These are phyloP conservation scores for Gossypium thurberi DNA, from an alignment of 345 rosid genomes.

Conservation along the genomic window DNA sequence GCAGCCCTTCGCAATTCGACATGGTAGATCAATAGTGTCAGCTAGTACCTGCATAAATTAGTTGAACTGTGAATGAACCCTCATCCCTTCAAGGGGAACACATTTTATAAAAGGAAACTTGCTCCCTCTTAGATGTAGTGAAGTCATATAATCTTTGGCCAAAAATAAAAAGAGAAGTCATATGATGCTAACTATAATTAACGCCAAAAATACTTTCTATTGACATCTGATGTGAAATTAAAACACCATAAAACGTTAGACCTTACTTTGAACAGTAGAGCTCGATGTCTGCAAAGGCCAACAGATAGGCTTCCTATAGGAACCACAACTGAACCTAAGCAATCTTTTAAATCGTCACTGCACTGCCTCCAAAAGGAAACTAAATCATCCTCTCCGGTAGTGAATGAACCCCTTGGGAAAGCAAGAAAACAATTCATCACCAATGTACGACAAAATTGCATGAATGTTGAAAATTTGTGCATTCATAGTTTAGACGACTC, in stretches of 20 bases:
- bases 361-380: conserved; percentile 69
- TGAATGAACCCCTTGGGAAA: conserved; percentile 62
- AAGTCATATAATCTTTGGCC: neutral
- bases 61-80: conserved; percentile 5
- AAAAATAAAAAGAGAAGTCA: neutral
- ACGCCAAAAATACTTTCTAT: neutral
- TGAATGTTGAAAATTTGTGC: conserved; percentile 2
- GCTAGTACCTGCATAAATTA: conserved; percentile 70
- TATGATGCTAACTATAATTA: neutral
- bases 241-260: conserved; percentile 8
- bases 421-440: conserved; percentile 23
- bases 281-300: conserved; percentile 97
- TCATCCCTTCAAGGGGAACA: conserved; percentile 1
- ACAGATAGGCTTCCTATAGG: conserved; percentile 85
- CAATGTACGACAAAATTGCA: conserved; percentile 15
- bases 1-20: conserved; percentile 98
- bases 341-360: conserved; percentile 69
- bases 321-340: conserved; percentile 78
- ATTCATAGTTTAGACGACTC: conserved; percentile 28
- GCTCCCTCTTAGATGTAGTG: neutral
- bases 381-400: conserved; percentile 60
- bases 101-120: neutral
- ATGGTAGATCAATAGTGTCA: conserved; percentile 85
- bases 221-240: neutral
- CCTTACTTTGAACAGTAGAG: conserved; percentile 93